phyloP scores from a whole-genome alignment of 495 filamentous ascomycete species.

The Penicillium argentinense region DNA sequence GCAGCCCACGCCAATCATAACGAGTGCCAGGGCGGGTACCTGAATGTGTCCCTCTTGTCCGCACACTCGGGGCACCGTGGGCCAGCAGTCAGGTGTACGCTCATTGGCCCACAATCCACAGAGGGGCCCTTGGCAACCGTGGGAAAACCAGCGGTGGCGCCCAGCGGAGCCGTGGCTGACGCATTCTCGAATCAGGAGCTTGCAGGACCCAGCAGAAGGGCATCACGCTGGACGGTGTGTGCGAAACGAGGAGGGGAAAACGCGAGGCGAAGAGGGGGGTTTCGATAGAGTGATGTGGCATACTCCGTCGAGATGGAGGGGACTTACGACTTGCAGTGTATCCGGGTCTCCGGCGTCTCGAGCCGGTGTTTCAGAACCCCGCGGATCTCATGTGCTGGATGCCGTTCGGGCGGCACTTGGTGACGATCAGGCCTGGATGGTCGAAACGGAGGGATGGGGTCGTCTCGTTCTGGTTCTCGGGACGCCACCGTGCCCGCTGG shows the following conservation, averaged over 20 bases:
- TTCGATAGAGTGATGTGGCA: too few relatives aligned
- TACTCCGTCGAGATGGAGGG: too few relatives aligned
- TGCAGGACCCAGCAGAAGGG: slow-evolving; percentile 3
- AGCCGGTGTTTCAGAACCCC: slow-evolving; percentile 29
- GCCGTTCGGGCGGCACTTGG: slow-evolving; percentile 27
- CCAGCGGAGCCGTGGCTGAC: slow-evolving; percentile 13
- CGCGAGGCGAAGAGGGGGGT: neutral
- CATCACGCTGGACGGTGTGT: slow-evolving; percentile 1
- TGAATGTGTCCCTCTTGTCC: slow-evolving; percentile 20
- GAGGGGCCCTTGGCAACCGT: slow-evolving; percentile 24
- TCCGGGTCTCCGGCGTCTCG: slow-evolving; percentile 8
- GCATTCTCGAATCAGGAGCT: slow-evolving; percentile 24
- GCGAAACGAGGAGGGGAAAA: neutral
- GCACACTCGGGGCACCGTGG: slow-evolving; percentile 12
- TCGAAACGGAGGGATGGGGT: neutral
- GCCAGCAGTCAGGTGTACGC: slow-evolving; percentile 5
- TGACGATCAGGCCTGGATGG: slow-evolving; percentile 18
- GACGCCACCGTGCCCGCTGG: slow-evolving; percentile 4
- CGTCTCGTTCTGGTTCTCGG: neutral
- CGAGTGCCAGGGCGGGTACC: slow-evolving; percentile 22
- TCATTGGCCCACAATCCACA: slow-evolving; percentile 17
- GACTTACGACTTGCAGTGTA: too few relatives aligned
- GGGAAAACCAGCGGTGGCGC: slow-evolving; percentile 21
- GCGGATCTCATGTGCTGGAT: slow-evolving; percentile 30
- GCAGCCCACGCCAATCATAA: slow-evolving; percentile 18